Conservation (phyloP, 108 stramenopile genomes). For the Nitzschia putrida region DNA sequence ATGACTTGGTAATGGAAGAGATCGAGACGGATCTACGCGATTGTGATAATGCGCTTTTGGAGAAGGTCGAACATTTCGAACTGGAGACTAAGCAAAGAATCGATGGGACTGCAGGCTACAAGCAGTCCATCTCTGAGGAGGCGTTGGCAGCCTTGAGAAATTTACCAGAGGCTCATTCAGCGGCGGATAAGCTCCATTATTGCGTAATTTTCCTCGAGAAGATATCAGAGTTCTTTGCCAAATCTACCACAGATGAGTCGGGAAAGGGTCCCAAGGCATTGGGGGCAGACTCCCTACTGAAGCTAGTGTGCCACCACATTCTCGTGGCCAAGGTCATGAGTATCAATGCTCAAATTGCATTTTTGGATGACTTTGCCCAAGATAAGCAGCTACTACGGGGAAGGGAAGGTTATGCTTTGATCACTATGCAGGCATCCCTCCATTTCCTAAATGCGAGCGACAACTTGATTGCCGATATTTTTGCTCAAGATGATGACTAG, state of each 20-base stretch:
- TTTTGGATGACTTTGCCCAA: conserved; percentile 87
- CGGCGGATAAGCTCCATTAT: conserved; percentile 69
- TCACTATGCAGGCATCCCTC: conserved; percentile 81
- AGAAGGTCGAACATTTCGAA: conserved; percentile 49
- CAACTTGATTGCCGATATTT: conserved; percentile 63
- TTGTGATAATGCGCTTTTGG: conserved; percentile 41
- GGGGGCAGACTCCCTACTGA: conserved; percentile 76
- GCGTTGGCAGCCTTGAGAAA: conserved; percentile 57
- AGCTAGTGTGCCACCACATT: conserved; percentile 83
- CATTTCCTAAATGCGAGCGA: conserved; percentile 76
- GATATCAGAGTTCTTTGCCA: conserved; percentile 67
- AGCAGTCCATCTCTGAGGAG: conserved; percentile 22
- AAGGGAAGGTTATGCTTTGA: conserved; percentile 85
- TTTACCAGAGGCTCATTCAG: conserved; percentile 66
- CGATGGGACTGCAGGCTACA: not conserved
- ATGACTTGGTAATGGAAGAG: conserved; percentile 63
- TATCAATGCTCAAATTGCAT: conserved; percentile 81
- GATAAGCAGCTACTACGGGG: conserved; percentile 82
- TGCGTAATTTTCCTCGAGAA: conserved; percentile 73
- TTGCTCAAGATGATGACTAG: conserved; percentile 33
- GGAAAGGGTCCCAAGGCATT: conserved; percentile 42
- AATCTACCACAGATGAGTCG: not conserved
- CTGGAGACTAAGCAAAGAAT: not conserved
- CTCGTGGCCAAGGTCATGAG: conserved; percentile 55
- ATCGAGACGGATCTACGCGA: conserved; percentile 48